Conservation (phyloP, 2,329 filamentous ascomycete species). For the Cyphellophora europaea region DNA sequence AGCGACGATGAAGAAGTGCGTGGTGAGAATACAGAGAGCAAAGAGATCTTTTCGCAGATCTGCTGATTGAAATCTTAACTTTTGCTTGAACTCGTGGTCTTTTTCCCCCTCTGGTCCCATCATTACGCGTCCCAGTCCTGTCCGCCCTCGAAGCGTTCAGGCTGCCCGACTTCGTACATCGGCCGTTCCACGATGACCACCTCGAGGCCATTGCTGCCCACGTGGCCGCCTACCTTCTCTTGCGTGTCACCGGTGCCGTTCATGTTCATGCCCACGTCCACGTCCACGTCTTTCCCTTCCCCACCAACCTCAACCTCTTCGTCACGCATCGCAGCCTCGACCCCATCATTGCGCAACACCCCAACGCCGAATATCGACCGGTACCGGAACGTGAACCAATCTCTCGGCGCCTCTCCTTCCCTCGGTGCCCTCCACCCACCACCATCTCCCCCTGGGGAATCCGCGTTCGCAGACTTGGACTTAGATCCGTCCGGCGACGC, state of each 20-base stretch:
- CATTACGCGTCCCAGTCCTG: slow-evolving; percentile 31
- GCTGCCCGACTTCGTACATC: slow-evolving; percentile 69
- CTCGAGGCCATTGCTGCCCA: slow-evolving; percentile 41
- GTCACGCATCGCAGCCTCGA: slow-evolving; percentile 20
- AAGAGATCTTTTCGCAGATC: too few relatives aligned
- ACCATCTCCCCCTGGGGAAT: neutral
- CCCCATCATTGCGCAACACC: slow-evolving; percentile 33
- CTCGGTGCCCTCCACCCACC: too few relatives aligned
- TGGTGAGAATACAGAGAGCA: too few relatives aligned
- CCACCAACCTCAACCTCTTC: slow-evolving; percentile 20
- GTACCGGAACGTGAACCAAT: slow-evolving; percentile 88
- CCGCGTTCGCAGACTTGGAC: neutral
- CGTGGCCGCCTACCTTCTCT: slow-evolving; percentile 5
- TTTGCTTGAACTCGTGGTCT: too few relatives aligned
- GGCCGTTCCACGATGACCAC: slow-evolving; percentile 84
- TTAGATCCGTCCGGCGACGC: neutral
- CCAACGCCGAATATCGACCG: slow-evolving; percentile 77
- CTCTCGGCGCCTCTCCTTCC: neutral
- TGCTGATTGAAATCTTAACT: too few relatives aligned
- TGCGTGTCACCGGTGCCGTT: slow-evolving; percentile 11
- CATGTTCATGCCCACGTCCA: slow-evolving; percentile 2
- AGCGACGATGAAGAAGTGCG: too few relatives aligned
- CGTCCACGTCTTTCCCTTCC: slow-evolving; percentile 11
- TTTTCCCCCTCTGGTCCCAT: too few relatives aligned
- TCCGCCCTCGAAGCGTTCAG: slow-evolving; percentile 58